These are phyloP conservation scores for Volvox africanus DNA, from an alignment of 139 green algal species.

Conservation along the genomic window DNA sequence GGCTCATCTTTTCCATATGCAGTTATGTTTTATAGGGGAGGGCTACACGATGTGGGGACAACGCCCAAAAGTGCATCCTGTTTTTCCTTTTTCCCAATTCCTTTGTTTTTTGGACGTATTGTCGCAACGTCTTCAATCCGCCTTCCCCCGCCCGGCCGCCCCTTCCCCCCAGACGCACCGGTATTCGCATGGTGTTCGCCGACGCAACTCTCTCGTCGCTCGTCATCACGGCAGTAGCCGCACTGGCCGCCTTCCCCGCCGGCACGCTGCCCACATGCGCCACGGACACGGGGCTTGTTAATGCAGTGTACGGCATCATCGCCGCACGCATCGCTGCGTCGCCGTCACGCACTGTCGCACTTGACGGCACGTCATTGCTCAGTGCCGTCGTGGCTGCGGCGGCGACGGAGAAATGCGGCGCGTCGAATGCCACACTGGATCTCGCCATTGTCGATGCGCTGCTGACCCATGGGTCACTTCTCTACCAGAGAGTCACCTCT, in stretches of 20 bases:
- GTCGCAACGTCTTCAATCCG: background rate
- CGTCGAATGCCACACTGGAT: background rate
- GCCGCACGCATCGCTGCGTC: background rate
- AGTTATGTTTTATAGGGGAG: background rate
- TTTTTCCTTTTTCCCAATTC: background rate
- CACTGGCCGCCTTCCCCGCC: background rate
- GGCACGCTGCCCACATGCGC: background rate
- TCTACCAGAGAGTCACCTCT: too few relatives aligned
- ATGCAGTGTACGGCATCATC: background rate
- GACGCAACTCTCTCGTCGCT: background rate
- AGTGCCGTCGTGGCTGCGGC: background rate
- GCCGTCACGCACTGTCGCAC: too few relatives aligned
- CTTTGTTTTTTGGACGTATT: background rate
- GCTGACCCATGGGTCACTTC: too few relatives aligned
- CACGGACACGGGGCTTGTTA: background rate
- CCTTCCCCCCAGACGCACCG: background rate
- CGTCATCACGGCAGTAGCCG: background rate
- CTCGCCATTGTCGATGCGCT: too few relatives aligned
- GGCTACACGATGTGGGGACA: background rate
- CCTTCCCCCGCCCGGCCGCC: background rate
- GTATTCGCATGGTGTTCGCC: conserved; percentile 6
- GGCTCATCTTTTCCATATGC: background rate
- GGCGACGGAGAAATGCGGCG: background rate
- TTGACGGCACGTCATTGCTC: background rate
- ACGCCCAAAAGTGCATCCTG: background rate